Base-by-base conservation (phyloP, 2,329 filamentous ascomycete genomes). In the Fusarium tricinctum region DNA sequence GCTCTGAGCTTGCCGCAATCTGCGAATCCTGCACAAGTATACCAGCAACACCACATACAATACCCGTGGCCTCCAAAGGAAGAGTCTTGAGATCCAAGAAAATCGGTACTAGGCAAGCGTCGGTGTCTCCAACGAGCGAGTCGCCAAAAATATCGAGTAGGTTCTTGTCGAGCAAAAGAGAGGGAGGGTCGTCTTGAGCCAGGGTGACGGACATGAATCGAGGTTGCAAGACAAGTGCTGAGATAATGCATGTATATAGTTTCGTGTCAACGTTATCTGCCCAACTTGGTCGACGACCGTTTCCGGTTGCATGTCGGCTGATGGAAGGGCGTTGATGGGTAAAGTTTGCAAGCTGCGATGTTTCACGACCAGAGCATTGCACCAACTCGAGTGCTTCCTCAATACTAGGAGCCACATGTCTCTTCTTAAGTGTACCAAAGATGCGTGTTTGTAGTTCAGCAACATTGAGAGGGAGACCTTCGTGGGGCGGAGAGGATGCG, bases 1-100 rank as follows among this genome's bases (percentile, higher is more conserved):
- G 89, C 77, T 97, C 94, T 1, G 93, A 88, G 69, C 80, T 84
- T 62, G 82, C 81, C 33, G 78, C 77, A 71, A 81, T 81, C 55
- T 84, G 80, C 78, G 93, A 90, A 45, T 92, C 92, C 49, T 92
- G 88, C 1, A 94, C 91, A 28, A 98, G 83, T 55, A 89, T 87
- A 26, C 94, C 93, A 0, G 95, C 94, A 3, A 99, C 93, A 28
- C 96, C 95, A 71, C 94, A 97, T 5, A 99, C 93, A 59, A 99
- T 97, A 22, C 95, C 95, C 0, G 94, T 97, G 9, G 93, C 94
- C 78, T 97, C 93, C 42, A 95, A 85, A 0, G 95, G 92, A 40
- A 98, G 82, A 42, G 88, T 89, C 20, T 88, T 89, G 26, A 99
- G 85, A 73, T 98, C 93, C 5, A 99, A 85, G 60, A 94, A 95